Evolutionary conservation across 2,329 filamentous ascomycete species (phyloP).

Genomic region (Aspergillus udagawae): DNA sequence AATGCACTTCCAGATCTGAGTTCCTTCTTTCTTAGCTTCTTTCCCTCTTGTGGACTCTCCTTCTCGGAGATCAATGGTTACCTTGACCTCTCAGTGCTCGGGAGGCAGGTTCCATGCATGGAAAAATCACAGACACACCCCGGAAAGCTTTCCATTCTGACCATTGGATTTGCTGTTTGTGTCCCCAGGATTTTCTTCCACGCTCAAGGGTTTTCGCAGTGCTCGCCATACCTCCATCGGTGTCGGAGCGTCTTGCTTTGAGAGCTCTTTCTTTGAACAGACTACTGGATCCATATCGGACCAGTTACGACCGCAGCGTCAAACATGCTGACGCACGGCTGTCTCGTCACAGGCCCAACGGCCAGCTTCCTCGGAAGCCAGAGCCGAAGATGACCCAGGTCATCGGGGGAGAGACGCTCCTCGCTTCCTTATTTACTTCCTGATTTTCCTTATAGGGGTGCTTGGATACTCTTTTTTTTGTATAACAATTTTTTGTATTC

Average conservation of each 20-base stretch:
- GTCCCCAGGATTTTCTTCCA: neutral
- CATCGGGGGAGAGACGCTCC: neutral
- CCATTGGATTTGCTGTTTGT: slow-evolving; percentile 6
- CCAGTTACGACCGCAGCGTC: neutral
- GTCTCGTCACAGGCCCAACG: neutral
- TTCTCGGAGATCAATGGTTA: neutral
- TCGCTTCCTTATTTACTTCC: neutral
- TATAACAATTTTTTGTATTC: neutral
- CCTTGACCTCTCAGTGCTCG: slow-evolving; percentile 3
- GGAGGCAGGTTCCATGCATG: slow-evolving; percentile 1
- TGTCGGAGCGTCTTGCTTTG: neutral
- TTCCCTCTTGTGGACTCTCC: neutral
- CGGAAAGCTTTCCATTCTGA: slow-evolving; percentile 1
- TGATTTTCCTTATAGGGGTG: neutral
- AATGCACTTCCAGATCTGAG: slow-evolving; percentile 13
- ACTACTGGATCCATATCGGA: neutral
- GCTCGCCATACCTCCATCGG: neutral
- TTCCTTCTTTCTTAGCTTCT: neutral
- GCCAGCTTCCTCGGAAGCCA: neutral
- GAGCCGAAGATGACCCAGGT: neutral
- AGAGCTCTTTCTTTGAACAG: neutral
- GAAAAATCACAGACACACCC: slow-evolving; percentile 9
- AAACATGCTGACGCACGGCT: neutral
- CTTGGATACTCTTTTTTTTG: neutral
- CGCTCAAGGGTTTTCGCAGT: neutral